These are phyloP conservation scores for Fonsecaea nubica DNA, from an alignment of 2,329 filamentous ascomycete genomes.

Conservation along the genomic window DNA sequence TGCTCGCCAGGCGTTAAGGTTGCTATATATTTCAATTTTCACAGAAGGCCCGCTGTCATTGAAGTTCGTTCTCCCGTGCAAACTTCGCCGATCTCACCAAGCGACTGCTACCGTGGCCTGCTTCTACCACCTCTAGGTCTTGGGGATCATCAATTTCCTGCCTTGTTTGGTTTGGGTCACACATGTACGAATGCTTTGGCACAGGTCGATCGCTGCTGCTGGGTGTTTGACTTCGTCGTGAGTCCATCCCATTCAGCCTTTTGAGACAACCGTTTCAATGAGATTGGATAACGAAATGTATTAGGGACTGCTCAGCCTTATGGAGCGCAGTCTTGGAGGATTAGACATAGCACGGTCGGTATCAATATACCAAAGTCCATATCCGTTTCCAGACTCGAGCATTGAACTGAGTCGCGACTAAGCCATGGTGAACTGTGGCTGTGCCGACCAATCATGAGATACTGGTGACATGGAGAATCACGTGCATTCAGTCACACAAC, in stretches of 20 bases:
- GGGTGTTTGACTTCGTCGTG: neutral
- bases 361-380: too few relatives aligned
- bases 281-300: neutral
- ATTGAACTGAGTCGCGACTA: too few relatives aligned
- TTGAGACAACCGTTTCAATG: neutral
- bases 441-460: too few relatives aligned
- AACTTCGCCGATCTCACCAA: slow-evolving; percentile 15
- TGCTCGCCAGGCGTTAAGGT: neutral
- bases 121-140: neutral
- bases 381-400: too few relatives aligned
- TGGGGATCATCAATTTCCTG: neutral
- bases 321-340: neutral
- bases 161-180: slow-evolving; percentile 1
- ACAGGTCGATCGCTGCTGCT: neutral
- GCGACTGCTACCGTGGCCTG: slow-evolving; percentile 8
- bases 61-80: neutral
- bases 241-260: slow-evolving; percentile 3
- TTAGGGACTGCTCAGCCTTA: neutral
- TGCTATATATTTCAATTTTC: neutral
- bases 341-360: neutral
- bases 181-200: neutral
- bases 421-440: too few relatives aligned
- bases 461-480: too few relatives aligned
- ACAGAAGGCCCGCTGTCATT: neutral
- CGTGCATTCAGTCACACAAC: too few relatives aligned